phyloP scores from a whole-genome alignment of 441 rosid genomes.

The Populus tomentosa region DNA sequence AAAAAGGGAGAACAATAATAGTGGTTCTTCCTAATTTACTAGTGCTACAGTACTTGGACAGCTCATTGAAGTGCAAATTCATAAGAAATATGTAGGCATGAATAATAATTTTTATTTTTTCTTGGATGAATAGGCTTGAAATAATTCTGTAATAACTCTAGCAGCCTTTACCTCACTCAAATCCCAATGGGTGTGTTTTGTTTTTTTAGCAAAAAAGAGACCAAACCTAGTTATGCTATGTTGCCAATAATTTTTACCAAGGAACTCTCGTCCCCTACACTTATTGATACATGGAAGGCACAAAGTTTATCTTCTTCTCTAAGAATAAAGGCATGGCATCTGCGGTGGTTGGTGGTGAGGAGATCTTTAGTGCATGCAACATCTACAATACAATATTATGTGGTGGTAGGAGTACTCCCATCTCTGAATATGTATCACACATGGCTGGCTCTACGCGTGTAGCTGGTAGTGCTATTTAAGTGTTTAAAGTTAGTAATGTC shows the following conservation, averaged over 20 bases:
- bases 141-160: not conserved
- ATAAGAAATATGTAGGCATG: not conserved
- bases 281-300: not conserved
- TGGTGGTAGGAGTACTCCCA: not conserved
- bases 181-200: conserved; percentile 27
- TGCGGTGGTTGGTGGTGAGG: not conserved
- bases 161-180: conserved; percentile 6
- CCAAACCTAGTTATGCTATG: conserved; percentile 17
- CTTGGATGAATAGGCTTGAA: not conserved
- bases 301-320: not conserved
- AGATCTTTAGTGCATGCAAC: not conserved
- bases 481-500: not conserved
- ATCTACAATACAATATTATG: not conserved
- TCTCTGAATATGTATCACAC: not conserved
- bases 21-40: not conserved
- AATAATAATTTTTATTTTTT: conserved; percentile 10
- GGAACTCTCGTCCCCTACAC: not conserved
- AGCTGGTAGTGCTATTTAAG: not conserved
- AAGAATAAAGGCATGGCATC: not conserved
- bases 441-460: not conserved
- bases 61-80: not conserved
- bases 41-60: not conserved
- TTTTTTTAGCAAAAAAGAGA: conserved; percentile 13
- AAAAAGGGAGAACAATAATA: not conserved
- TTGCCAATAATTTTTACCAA: conserved; percentile 2